These are phyloP conservation scores for Theobroma grandiflorum DNA, from an alignment of 441 rosid genomes.

Conservation along the genomic window DNA sequence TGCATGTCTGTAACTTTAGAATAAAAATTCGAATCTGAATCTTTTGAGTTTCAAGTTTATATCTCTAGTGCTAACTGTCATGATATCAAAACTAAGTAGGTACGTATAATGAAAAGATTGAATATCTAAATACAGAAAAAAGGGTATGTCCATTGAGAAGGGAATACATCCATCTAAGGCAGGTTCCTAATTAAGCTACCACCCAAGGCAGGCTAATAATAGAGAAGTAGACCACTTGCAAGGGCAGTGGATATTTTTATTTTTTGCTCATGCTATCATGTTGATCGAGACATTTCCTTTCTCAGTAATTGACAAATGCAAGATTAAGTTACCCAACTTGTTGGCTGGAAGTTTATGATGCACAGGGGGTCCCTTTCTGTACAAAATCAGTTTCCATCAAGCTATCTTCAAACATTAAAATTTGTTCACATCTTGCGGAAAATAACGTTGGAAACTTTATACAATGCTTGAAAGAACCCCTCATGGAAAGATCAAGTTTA, in stretches of 20 bases:
- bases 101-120: too few relatives aligned
- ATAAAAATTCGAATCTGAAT: too few relatives aligned
- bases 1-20: too few relatives aligned
- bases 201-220: neutral
- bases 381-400: neutral
- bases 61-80: too few relatives aligned
- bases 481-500: neutral
- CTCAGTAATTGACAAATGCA: constrained; percentile 11
- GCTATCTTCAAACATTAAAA: neutral
- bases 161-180: too few relatives aligned
- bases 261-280: too few relatives aligned
- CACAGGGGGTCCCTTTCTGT: neutral
- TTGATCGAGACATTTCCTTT: neutral
- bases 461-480: neutral
- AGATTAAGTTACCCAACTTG: constrained; percentile 1
- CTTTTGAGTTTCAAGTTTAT: too few relatives aligned
- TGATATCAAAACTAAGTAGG: too few relatives aligned
- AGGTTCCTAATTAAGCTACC: too few relatives aligned
- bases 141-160: too few relatives aligned
- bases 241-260: too few relatives aligned
- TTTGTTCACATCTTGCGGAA: neutral
- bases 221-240: neutral
- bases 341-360: constrained; percentile 3
- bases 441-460: constrained; percentile 1
- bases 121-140: too few relatives aligned